These are phyloP conservation scores for Plasmodium ovale DNA, from an alignment of 169 alveolate genomes.

Conservation along the genomic window DNA sequence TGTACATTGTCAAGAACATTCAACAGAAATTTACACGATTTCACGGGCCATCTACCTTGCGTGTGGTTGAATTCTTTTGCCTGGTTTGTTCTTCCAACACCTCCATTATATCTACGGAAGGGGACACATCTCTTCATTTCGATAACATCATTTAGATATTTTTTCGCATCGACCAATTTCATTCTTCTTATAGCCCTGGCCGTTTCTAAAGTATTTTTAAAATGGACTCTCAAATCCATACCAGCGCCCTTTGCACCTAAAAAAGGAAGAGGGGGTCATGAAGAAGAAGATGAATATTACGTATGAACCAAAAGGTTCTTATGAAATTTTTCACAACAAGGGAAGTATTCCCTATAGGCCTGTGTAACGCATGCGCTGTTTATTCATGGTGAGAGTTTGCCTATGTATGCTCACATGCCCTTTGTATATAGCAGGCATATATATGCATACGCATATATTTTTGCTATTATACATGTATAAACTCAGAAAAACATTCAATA, in stretches of 20 bases:
- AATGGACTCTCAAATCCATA: constrained; percentile 94
- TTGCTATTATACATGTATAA: neutral
- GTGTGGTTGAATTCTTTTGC: constrained; percentile 95
- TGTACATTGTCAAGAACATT: constrained; percentile 94
- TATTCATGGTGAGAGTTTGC: no score
- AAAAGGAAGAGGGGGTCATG: neutral
- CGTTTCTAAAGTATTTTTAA: constrained; percentile 97
- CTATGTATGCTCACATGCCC: no score
- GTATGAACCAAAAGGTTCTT: no score
- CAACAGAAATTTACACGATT: constrained; percentile 93
- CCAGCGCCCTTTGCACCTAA: constrained; percentile 81
- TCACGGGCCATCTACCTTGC: constrained; percentile 99
- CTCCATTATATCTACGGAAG: constrained; percentile 96
- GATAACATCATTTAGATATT: constrained; percentile 95
- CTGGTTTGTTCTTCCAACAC: constrained; percentile 98
- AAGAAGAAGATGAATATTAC: neutral
- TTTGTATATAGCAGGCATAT: neutral
- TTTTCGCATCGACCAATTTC: constrained; percentile 93
- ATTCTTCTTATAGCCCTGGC: constrained; percentile 97
- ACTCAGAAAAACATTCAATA: neutral
- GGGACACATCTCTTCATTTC: constrained; percentile 97
- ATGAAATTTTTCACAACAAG: neutral
- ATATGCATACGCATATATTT: neutral
- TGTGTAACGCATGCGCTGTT: no score
- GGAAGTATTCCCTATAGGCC: no score